phyloP scores from a whole-genome alignment of 2,329 filamentous ascomycete genomes.

The Exophiala bonariae region DNA sequence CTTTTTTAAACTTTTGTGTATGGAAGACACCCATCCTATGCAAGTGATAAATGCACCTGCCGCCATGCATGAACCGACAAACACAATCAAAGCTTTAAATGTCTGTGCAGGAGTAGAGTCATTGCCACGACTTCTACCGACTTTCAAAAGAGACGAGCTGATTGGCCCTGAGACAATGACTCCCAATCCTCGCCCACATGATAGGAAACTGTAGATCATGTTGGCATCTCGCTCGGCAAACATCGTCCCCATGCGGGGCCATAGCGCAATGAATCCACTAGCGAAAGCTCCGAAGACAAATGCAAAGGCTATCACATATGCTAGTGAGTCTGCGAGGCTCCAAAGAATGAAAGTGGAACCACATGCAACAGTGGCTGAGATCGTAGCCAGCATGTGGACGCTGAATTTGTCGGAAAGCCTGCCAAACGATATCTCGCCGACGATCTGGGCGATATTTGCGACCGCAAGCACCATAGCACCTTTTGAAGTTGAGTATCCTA shows the following conservation, averaged over 20 bases:
- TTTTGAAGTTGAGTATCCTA: constrained; percentile 14
- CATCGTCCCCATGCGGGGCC: constrained; percentile 47
- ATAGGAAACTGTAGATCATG: constrained; percentile 50
- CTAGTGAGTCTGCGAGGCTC: constrained; percentile 46
- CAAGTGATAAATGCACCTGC: constrained; percentile 8
- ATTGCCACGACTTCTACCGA: background rate
- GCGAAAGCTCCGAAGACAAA: constrained; percentile 46
- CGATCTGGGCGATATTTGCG: constrained; percentile 36
- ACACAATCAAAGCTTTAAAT: constrained; percentile 1
- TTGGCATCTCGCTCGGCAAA: constrained; percentile 44
- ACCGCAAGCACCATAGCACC: constrained; percentile 29
- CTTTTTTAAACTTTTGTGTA: background rate
- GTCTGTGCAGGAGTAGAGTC: background rate
- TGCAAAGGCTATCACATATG: constrained; percentile 41
- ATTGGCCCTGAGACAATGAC: constrained; percentile 53
- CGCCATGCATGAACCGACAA: constrained; percentile 19
- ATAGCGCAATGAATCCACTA: constrained; percentile 42
- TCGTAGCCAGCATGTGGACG: constrained; percentile 42
- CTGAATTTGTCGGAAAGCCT: constrained; percentile 43
- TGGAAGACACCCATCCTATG: constrained; percentile 1
- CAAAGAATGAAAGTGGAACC: constrained; percentile 48
- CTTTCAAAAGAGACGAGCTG: constrained; percentile 40
- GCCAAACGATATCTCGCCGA: constrained; percentile 38
- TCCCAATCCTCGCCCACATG: constrained; percentile 52
- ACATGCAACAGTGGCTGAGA: constrained; percentile 42